Base-by-base conservation (phyloP, 2,329 filamentous ascomycete species). In the Phaeoacremonium minimum region DNA sequence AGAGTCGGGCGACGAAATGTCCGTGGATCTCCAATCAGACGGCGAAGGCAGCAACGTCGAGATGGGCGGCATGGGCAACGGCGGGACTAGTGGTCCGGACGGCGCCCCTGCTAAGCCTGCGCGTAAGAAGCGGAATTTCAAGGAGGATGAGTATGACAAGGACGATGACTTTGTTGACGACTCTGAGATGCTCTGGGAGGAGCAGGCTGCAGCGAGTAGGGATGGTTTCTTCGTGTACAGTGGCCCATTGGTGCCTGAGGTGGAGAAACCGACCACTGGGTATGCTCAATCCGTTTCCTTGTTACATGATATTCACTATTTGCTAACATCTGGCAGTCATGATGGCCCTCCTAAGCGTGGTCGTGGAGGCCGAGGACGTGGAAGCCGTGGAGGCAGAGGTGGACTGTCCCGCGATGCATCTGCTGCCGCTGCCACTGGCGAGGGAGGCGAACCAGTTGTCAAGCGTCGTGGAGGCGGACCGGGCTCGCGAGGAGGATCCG, bases 211-310 rank as follows among this genome's bases (percentile, higher is more conserved):
- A 5, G 90, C 93, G 32, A 91, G 87, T 47, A 87, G 91, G 49
- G 93, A 97, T 56, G 93, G 93, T 2, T 98, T 97, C 67, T 98
- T 97, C 57, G 93, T 98, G 2, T 98, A 96, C 62, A 94, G 87
- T 42, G 93, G 93, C 4, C 91, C 91, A 7, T 69, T 98, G 32
- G 77, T 97, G 15, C 85, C 85, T 5, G 89, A 95, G 61, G 86
- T 83, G 15, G 85, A 95, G 63, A 91, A 93, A 62, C 73, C 75
- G 22, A 63, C 68, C 46, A 57, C 61, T 39, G 68, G 66, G 72
- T 76, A 71, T 45, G 72, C 70, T 17, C 32, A 38, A 30, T 20
- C 41, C 14, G 19, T 34, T 37, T 28, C 5, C 51, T 44, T 37
- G 43, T 17, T 38, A 28, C 36, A n/a, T 19, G 7, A 5, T 30